Evolutionary conservation across 2,329 filamentous ascomycete genomes (phyloP), one percentile per base, ranked within the genome.

Genomic region (Coniella lustricola): DNA sequence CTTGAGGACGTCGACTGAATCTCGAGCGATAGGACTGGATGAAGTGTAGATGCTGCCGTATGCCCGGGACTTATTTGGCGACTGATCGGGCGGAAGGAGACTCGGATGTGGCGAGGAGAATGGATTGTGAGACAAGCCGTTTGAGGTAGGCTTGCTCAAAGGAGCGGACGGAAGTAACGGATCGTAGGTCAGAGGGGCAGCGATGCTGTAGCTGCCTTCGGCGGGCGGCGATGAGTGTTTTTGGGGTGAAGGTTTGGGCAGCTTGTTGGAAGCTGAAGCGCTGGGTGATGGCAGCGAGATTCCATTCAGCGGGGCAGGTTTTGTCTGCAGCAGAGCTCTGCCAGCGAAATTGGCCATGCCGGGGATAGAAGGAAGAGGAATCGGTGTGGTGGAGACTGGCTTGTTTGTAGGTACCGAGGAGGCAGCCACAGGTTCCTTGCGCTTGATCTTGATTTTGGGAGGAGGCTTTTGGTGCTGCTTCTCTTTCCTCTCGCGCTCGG

Each of bases 401-500:
- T 60, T 59, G 35, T 55, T 47, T 9, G 51, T 41, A 36, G 59
- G 35, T 8, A 56, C 52, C 14, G 59, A 60, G 20, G 56, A 55
- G 33, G 62, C 56, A 40, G 51, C 49, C 34, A 58, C 57, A 9
- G 57, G 55, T 14, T 59, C 58, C 36, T 64, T 71, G 22, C 77
- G 60, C 60, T 78, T 81, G 50, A 82, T 61, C 58, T 77, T 79
- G 59, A 81, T 65, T 43, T 54, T 77, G 9, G 69, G 63, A 16
- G 71, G 69, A n/a, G 65, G 81, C 40, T 82, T 72, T 60, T 84
- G 85, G 14, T 34, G 79, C 79, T 59, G 68, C 56, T 80, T 68
- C 56, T 81, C 78, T 56, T 84, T 74, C 36, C 45, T 48, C 33
- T 44, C 44, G 29, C 48, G 51, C 54, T 82, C 79, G 50, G 81